Percentiles rank a stretch among this genome's conserved stretches.
These are phyloP conservation scores for barley (Hordeum vulgare) DNA, from an alignment of 176 grass and related monocot species.

Conservation along the genomic window DNA sequence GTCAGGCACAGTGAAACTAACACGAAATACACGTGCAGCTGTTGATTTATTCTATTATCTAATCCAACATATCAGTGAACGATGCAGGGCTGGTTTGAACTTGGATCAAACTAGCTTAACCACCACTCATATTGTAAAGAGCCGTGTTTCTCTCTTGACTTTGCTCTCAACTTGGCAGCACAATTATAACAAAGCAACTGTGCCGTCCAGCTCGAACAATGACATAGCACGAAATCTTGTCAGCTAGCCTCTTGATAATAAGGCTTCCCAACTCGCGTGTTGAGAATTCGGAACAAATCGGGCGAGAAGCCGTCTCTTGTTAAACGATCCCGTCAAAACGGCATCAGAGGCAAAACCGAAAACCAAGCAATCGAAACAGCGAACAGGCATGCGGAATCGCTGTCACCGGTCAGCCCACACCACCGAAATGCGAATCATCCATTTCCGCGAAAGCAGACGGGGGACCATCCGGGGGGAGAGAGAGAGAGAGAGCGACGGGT, in stretches of 20 bases:
- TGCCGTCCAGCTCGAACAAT: background rate
- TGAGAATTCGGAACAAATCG: background rate
- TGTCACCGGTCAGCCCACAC: background rate
- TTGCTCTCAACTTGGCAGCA: background rate
- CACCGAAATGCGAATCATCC: background rate
- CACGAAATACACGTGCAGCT: constrained; percentile 9
- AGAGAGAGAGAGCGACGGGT: background rate
- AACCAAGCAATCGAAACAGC: background rate
- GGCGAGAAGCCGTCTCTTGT: background rate
- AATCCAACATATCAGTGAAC: background rate
- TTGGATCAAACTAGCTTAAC: background rate
- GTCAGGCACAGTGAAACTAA: background rate
- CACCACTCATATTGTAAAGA: background rate
- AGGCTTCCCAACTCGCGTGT: background rate
- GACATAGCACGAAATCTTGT: too few species aligned
- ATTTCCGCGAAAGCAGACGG: background rate
- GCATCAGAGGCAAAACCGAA: background rate
- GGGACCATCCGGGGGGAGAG: background rate
- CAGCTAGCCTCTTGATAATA: background rate
- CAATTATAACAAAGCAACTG: background rate
- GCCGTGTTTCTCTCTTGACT: background rate
- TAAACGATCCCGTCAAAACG: background rate
- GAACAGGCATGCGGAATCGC: too few species aligned
- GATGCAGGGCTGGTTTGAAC: background rate
- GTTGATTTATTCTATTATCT: background rate